Base-by-base conservation (phyloP, 768 basidiomycete species). In the Galerina sulciceps region DNA sequence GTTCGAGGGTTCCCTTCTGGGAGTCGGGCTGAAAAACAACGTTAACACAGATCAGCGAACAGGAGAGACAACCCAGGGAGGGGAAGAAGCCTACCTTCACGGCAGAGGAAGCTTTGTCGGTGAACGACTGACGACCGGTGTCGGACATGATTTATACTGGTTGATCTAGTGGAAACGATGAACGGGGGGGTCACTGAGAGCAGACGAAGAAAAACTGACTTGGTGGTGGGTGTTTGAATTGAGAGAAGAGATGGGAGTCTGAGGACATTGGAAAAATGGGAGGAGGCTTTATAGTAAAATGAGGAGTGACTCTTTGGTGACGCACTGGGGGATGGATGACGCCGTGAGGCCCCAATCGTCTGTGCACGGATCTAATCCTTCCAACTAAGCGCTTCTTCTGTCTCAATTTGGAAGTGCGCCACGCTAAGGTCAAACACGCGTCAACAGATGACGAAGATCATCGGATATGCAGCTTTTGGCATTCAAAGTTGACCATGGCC, bases 1-100 rank as follows among this genome's bases (percentile, higher is more conserved):
- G 76, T 76, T 88, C 85, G 26, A 77, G 71, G 55, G 72, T 75
- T n/a, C 75, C 59, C 76, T 88, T 87, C 76, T 86, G 75, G 34
- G 80, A 82, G 62, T 87, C 85, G 64, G 85, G 85, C 85, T 86
- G 50, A 4, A 57, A 34, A 23, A 35, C 1, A n/a, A n/a, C n/a
- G n/a, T n/a, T n/a, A n/a, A n/a, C 10, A 14, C 9, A 13, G 46
- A 35, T 34, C 43, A 59, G 56, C 20, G n/a, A 46, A 42, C 46
- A 31, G 34, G 22, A 8, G 13, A 3, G 17, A 36, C 10, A 26
- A 2, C n/a, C 13, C 17, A 36, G 14, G 5, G 11, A 13, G 10
- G 11, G 22, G 34, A 20, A 40, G 36, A 8, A 23, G 52, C 56
- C 1, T 47, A 85, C 84, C 81, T 86, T 85, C 52, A 84, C 2